Evolutionary conservation across 192 early-diverging fungal species (phyloP).

Genomic region (Phlyctochytrium bullatum): DNA sequence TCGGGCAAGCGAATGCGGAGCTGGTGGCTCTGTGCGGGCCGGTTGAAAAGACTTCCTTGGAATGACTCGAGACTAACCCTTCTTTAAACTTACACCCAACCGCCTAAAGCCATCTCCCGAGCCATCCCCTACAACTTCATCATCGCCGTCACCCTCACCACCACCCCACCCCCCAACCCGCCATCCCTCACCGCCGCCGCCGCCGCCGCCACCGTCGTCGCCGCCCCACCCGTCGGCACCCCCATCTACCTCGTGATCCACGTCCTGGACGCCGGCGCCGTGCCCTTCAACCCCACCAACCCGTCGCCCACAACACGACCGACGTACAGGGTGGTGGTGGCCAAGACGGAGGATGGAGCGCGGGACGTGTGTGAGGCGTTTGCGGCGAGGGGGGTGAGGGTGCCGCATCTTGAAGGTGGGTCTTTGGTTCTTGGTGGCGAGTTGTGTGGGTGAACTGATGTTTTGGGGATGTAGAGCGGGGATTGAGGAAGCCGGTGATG

Average conservation of each 20-base stretch:
- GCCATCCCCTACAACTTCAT: not conserved
- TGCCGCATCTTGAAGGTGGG: not conserved
- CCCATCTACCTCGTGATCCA: not conserved
- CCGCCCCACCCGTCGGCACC: not conserved
- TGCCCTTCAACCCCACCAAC: not conserved
- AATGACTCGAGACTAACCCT: too few species aligned
- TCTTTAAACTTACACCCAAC: too few species aligned
- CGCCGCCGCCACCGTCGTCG: not conserved
- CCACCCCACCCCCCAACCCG: too few species aligned
- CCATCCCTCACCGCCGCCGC: too few species aligned
- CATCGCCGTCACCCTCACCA: not conserved
- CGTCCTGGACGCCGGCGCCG: not conserved
- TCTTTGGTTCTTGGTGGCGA: too few species aligned
- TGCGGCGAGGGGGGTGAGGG: not conserved
- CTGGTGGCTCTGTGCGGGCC: too few species aligned
- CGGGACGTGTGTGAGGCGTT: not conserved
- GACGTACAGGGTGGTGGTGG: not conserved
- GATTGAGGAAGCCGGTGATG: conserved; percentile 27
- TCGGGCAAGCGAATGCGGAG: too few species aligned
- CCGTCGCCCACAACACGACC: not conserved
- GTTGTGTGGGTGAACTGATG: too few species aligned
- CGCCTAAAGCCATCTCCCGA: too few species aligned
- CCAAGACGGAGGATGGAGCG: not conserved
- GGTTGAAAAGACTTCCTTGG: too few species aligned
- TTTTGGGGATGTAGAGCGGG: too few species aligned